A percentile compares a stretch with the other conserved stretches of the same genome.
Evolutionary conservation across 2,329 filamentous ascomycete species (phyloP).

Genomic region (Fusarium ramigenum): DNA sequence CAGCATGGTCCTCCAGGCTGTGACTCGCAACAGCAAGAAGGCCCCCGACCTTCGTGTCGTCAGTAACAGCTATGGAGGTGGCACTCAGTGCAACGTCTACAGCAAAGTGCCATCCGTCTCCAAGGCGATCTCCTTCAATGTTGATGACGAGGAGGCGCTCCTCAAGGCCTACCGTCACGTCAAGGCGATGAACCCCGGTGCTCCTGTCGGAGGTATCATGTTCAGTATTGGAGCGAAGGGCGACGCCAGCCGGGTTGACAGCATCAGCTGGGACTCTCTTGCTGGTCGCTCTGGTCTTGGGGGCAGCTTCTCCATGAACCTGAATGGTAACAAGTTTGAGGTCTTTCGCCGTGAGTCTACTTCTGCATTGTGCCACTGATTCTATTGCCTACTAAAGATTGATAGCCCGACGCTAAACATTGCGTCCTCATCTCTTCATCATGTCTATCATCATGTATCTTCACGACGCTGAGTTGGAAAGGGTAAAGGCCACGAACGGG

Average conservation of each 20-base stretch:
- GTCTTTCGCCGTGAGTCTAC: neutral
- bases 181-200: constrained; percentile 14
- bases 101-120: neutral
- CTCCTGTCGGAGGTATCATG: constrained; percentile 9
- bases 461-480: neutral
- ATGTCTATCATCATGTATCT: neutral
- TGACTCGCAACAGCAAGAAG: neutral
- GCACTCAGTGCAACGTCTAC: constrained; percentile 10
- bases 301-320: neutral
- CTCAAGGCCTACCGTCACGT: constrained; percentile 11
- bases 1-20: constrained; percentile 5
- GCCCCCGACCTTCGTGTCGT: neutral
- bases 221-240: constrained; percentile 1
- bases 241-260: neutral
- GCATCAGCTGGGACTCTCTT: neutral
- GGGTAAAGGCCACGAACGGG: neutral
- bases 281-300: neutral
- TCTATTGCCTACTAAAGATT: neutral
- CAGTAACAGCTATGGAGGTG: constrained; percentile 15
- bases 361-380: neutral
- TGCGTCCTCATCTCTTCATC: neutral
- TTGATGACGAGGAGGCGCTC: constrained; percentile 7
- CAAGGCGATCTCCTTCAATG: constrained; percentile 10
- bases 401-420: neutral
- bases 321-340: neutral